These are phyloP conservation scores for Apophysomyces ossiformis DNA, from an alignment of 371 early-diverging fungal species.

Conservation along the genomic window DNA sequence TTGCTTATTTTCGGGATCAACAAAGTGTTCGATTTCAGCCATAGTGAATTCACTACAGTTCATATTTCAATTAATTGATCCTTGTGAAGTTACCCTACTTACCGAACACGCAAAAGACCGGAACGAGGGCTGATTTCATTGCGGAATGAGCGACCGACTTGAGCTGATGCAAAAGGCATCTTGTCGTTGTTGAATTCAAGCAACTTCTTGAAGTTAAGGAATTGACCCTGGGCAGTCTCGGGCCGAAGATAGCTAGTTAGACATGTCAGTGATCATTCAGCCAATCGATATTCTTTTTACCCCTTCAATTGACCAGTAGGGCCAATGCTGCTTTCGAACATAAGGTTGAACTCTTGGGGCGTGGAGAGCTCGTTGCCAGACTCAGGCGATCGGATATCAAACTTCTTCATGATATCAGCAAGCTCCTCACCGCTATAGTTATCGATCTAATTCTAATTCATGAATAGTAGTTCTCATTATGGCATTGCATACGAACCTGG, in stretches of 20 bases:
- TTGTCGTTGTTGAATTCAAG: constrained; percentile 98
- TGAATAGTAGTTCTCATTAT: background rate
- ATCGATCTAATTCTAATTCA: constrained; percentile 70
- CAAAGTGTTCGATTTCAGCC: constrained; percentile 99
- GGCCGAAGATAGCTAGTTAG: constrained; percentile 89
- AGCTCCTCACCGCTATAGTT: constrained; percentile 91
- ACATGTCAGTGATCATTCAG: constrained; percentile 10
- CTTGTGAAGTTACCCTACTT: constrained; percentile 18
- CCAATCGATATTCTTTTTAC: constrained; percentile 30
- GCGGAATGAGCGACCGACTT: constrained; percentile 99
- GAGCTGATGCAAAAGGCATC: constrained; percentile 99
- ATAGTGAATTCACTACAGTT: constrained; percentile 95
- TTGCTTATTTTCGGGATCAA: constrained; percentile 93
- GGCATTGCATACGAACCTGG: constrained; percentile 53
- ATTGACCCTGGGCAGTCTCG: constrained; percentile 99
- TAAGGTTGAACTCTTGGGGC: constrained; percentile 98
- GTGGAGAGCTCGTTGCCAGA: constrained; percentile 91
- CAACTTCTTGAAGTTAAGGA: constrained; percentile 97
- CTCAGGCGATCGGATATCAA: constrained; percentile 92
- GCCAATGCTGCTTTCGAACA: constrained; percentile 99
- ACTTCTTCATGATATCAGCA: constrained; percentile 84
- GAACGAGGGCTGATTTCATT: constrained; percentile 99
- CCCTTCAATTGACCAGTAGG: constrained; percentile 96
- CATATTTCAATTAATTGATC: background rate
- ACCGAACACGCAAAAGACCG: constrained; percentile 97